Conservation (phyloP, 306 rosid genomes). For the Cercis canadensis region DNA sequence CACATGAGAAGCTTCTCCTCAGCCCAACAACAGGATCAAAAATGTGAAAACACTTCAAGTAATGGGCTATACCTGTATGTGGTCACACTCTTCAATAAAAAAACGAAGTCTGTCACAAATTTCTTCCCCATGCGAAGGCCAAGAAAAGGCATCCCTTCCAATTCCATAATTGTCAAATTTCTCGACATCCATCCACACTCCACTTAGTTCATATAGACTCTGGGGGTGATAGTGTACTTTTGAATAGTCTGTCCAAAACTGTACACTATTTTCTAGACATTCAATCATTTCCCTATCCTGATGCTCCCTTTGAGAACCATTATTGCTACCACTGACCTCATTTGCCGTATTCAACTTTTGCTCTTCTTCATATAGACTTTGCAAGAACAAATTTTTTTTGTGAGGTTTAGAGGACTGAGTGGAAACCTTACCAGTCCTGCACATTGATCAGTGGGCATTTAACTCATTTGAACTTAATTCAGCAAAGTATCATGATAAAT, state of each 20-base stretch:
- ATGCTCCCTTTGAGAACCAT: conserved; percentile 46
- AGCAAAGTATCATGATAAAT: neutral
- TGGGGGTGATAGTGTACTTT: conserved; percentile 90
- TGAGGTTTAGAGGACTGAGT: conserved; percentile 59
- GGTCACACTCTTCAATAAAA: conserved; percentile 91
- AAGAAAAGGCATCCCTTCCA: conserved; percentile 73
- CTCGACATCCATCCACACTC: conserved; percentile 62
- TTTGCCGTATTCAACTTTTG: conserved; percentile 40
- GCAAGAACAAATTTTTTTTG: conserved; percentile 76
- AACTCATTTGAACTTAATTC: conserved; percentile 33
- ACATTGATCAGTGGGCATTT: conserved; percentile 35
- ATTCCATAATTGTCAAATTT: conserved; percentile 81
- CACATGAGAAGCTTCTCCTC: conserved; percentile 1
- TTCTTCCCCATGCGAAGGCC: conserved; percentile 77
- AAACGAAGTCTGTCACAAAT: conserved; percentile 81
- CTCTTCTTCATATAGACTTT: conserved; percentile 71
- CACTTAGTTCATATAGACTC: conserved; percentile 77
- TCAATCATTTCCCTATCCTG: conserved; percentile 67
- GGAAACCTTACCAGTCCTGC: conserved; percentile 86
- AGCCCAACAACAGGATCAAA: conserved; percentile 12
- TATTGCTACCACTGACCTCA: conserved; percentile 31
- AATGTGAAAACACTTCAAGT: conserved; percentile 16
- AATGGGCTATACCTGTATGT: conserved; percentile 66
- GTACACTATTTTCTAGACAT: conserved; percentile 66
- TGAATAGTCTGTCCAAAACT: conserved; percentile 91